Base-by-base conservation (phyloP, 75 land plant genomes). In the Cunninghamia lanceolata region DNA sequence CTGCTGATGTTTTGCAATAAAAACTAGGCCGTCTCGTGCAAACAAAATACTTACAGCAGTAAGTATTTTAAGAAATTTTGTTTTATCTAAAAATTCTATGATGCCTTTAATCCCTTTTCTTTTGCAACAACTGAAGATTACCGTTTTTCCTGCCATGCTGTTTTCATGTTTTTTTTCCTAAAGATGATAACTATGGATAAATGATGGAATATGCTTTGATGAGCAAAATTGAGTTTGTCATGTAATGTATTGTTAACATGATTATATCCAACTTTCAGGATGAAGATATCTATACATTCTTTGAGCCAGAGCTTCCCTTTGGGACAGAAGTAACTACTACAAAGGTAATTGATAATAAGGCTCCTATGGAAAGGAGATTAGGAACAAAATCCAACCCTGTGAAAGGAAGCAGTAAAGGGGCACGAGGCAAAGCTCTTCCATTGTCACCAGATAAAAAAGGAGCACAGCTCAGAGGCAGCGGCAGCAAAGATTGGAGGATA, bases 201-300 rank as follows among this genome's bases (percentile, higher is more conserved):
- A 71, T 71, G 35, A 71, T 71, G 75, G 36, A 70, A 34, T 73
- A 0, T 32, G 13, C 75, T 11, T 73, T 30, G 36, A 73, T 34
- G 75, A 34, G 75, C 2, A 34, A 73, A 71, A 73, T 59, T 11
- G 3, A 34, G 16, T 11, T 13, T 73, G 36, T 32, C 38, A 6
- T 63, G 36, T 3, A 73, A 34, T 2, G 35, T 34, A 59, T 21
- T 25, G 19, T 59, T 59, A 59, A 59, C 9, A 59, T 59, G 28
- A 16, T 11, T 28, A 21, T 14, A 28, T 14, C 7, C 13, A n/a
- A 71, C 80, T 38, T 78, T 84, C 93, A 98, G 99, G 99, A 98
- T 91, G 99, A 98, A 87, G 99, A 98, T 84, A 95, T 98, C 70
- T 97, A 94, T 86, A 92, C 97, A n/a, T 98, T 97, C 76, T 98